These are phyloP conservation scores for Microstegium vimineum DNA, from an alignment of 176 grass and related monocot genomes.

Conservation along the genomic window DNA sequence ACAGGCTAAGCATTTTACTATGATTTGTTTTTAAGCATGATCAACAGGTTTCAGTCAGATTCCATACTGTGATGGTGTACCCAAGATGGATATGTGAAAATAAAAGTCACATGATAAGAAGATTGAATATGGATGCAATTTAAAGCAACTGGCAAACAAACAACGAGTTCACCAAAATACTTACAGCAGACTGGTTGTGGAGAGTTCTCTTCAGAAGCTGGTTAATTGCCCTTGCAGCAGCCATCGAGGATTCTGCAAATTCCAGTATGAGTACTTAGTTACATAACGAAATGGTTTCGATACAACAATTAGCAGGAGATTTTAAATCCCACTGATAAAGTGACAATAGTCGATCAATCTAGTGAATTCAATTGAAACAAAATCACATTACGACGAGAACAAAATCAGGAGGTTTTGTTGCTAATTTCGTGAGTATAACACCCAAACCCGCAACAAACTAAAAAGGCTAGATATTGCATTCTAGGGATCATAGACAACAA, in stretches of 20 bases:
- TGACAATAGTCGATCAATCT: not conserved
- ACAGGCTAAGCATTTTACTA: not conserved
- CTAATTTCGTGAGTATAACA: not conserved
- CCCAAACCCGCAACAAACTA: not conserved
- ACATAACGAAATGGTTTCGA: not conserved
- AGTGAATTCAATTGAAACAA: not conserved
- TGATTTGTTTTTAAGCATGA: not conserved
- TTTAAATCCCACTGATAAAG: not conserved
- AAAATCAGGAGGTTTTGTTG: not conserved
- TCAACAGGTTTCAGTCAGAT: not conserved
- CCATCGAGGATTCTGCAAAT: slow-evolving; percentile 49
- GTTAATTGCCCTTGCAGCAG: slow-evolving; percentile 51
- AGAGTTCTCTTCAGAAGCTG: slow-evolving; percentile 74
- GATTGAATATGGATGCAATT: not conserved
- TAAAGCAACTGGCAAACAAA: not conserved
- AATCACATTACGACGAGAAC: not conserved
- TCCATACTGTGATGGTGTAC: not conserved
- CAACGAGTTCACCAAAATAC: not conserved
- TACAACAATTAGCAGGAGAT: not conserved
- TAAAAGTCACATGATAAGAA: not conserved
- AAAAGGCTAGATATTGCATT: not conserved
- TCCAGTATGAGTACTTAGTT: not conserved
- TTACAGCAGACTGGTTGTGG: slow-evolving; percentile 63
- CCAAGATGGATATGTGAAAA: not conserved
- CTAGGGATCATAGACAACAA: not conserved